These are phyloP conservation scores for Malassezia equina DNA, from an alignment of 1,284 basidiomycete species.

Conservation along the genomic window DNA sequence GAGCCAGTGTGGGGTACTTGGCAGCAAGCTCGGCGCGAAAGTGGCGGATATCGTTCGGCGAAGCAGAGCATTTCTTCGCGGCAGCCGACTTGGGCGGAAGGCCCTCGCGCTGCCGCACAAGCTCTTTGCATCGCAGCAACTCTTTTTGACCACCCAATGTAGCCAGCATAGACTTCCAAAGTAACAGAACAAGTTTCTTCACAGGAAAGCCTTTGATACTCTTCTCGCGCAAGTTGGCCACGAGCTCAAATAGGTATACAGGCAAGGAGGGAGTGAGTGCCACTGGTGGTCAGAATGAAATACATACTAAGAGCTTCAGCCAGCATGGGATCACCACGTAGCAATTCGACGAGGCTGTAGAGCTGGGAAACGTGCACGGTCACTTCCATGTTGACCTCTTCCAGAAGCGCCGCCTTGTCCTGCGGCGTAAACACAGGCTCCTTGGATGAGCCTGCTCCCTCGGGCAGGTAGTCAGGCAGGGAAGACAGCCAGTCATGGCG, in stretches of 20 bases:
- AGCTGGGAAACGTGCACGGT: slow-evolving; percentile 45
- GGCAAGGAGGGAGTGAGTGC: slow-evolving; percentile 83
- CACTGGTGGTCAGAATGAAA: slow-evolving; percentile 15
- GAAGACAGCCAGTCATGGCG: slow-evolving; percentile 61
- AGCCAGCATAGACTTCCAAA: slow-evolving; percentile 89
- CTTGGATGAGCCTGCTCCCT: slow-evolving; percentile 11
- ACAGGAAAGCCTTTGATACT: slow-evolving; percentile 64
- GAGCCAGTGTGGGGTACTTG: slow-evolving; percentile 50
- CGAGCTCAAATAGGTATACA: slow-evolving; percentile 77
- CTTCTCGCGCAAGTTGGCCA: slow-evolving; percentile 81
- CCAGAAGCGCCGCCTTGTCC: slow-evolving; percentile 41
- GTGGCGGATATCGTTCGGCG: slow-evolving; percentile 37
- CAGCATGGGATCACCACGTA: slow-evolving; percentile 34
- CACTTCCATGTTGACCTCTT: slow-evolving; percentile 46
- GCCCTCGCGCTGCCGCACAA: slow-evolving; percentile 68
- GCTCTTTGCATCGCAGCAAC: slow-evolving; percentile 67
- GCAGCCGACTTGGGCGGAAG: slow-evolving; percentile 14
- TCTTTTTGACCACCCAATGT: slow-evolving; percentile 88
- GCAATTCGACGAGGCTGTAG: slow-evolving; percentile 43
- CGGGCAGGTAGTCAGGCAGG: slow-evolving; percentile 38
- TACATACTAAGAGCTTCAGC: slow-evolving; percentile 35
- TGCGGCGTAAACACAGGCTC: slow-evolving; percentile 37
- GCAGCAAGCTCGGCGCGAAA: slow-evolving; percentile 40
- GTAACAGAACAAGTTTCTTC: slow-evolving; percentile 67
- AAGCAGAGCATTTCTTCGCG: slow-evolving; percentile 22